These are phyloP conservation scores for Astragalus membranaceus DNA, from an alignment of 306 rosid genomes.

Conservation along the genomic window DNA sequence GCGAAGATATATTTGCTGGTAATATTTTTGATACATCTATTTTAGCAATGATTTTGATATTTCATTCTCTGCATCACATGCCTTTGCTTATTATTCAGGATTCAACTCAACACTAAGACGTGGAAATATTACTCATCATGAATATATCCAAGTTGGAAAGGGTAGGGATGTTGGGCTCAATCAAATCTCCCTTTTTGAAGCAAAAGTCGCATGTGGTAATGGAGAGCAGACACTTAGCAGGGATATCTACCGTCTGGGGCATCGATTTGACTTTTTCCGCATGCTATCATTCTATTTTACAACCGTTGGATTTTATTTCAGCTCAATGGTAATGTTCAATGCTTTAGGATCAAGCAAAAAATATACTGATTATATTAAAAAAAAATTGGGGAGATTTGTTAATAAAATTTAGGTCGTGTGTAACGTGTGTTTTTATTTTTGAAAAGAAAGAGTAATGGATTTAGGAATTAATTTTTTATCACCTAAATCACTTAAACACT, in stretches of 20 bases:
- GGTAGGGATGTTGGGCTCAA: slow-evolving; percentile 97
- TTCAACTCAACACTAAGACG: slow-evolving; percentile 86
- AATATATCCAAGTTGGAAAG: slow-evolving; percentile 96
- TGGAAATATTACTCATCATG: slow-evolving; percentile 93
- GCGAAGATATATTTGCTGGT: slow-evolving; percentile 99
- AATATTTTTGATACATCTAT: slow-evolving; percentile 20
- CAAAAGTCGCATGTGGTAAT: slow-evolving; percentile 84
- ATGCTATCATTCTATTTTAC: slow-evolving; percentile 87
- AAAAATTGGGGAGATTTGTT: not conserved
- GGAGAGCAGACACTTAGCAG: slow-evolving; percentile 88
- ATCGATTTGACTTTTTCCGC: slow-evolving; percentile 95
- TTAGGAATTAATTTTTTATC: not conserved
- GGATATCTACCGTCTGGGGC: slow-evolving; percentile 86
- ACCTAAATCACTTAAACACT: not conserved
- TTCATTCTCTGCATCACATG: slow-evolving; percentile 23
- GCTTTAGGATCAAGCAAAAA: not conserved
- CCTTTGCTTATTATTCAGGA: slow-evolving; percentile 38
- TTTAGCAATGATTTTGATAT: not conserved
- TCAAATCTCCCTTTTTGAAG: slow-evolving; percentile 86
- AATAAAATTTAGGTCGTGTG: not conserved
- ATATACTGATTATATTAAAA: not conserved
- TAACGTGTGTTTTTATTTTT: not conserved
- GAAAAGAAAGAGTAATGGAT: not conserved
- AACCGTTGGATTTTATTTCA: slow-evolving; percentile 80
- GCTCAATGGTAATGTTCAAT: slow-evolving; percentile 66